Conservation (phyloP, 2,329 filamentous ascomycete species). For the Chrysoporthe puriensis region DNA sequence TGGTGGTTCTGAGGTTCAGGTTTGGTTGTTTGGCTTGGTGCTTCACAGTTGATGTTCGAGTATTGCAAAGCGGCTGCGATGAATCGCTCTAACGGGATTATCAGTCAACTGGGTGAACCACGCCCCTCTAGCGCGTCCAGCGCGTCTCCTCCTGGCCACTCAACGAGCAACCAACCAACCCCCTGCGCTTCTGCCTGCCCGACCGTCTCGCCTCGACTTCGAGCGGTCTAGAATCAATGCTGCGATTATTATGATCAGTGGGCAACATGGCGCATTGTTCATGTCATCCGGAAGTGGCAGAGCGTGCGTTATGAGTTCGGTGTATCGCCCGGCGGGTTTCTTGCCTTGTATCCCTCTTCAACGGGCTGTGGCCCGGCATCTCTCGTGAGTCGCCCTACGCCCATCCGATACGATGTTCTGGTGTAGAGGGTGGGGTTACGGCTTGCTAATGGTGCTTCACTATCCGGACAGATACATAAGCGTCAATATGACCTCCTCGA, state of each 20-base stretch:
- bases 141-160: conserved; percentile 16
- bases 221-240: conserved; percentile 16
- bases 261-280: conserved; percentile 28
- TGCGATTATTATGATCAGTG: conserved; percentile 21
- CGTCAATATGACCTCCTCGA: conserved; percentile 28
- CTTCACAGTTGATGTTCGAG: conserved; percentile 14
- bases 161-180: neutral
- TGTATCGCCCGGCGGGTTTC: conserved; percentile 20
- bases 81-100: conserved; percentile 23
- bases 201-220: neutral
- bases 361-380: conserved; percentile 19
- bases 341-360: neutral
- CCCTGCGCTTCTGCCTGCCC: conserved; percentile 26
- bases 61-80: conserved; percentile 20
- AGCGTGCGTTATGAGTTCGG: conserved; percentile 23
- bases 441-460: neutral
- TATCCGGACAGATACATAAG: neutral
- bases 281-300: conserved; percentile 7
- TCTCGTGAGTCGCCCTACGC: conserved; percentile 22
- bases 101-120: conserved; percentile 2
- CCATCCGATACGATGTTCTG: neutral
- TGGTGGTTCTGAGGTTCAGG: conserved; percentile 3
- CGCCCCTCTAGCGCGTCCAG: conserved; percentile 13
- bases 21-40: conserved; percentile 7
- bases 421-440: neutral